These are phyloP conservation scores for Aspergillus affinis DNA, from an alignment of 495 filamentous ascomycete species.

Conservation along the genomic window DNA sequence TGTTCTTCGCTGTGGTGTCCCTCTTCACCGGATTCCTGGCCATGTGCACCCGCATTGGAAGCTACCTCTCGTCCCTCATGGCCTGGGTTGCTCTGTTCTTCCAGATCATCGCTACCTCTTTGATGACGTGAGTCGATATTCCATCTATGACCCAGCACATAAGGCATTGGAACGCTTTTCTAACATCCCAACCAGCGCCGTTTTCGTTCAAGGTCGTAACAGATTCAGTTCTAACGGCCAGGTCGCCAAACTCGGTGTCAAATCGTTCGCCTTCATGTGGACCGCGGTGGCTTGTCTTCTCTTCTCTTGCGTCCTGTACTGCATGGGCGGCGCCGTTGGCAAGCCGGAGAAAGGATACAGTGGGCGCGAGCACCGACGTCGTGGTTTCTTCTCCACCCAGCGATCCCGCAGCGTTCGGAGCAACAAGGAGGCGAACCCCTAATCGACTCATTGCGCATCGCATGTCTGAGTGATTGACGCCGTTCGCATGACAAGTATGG, in stretches of 20 bases:
- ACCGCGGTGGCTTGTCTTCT: constrained; percentile 67
- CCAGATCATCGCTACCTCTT: constrained; percentile 58
- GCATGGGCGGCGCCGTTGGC: constrained; percentile 45
- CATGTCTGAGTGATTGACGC: not conserved
- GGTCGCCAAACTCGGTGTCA: constrained; percentile 60
- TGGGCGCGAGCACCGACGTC: constrained; percentile 41
- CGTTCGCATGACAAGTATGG: not conserved
- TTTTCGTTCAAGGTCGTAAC: constrained; percentile 74
- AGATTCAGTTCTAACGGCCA: constrained; percentile 60
- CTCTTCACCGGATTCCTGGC: constrained; percentile 63
- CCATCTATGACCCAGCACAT: not conserved
- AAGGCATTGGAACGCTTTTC: not conserved
- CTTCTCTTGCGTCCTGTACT: constrained; percentile 71
- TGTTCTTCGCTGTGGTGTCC: constrained; percentile 62
- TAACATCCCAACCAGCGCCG: constrained; percentile 52
- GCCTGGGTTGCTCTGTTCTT: constrained; percentile 58
- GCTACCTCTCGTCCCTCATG: constrained; percentile 57
- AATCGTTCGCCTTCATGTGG: constrained; percentile 88
- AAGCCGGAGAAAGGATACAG: constrained; percentile 40
- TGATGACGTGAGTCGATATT: constrained; percentile 65
- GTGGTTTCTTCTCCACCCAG: constrained; percentile 43
- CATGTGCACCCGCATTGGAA: constrained; percentile 59
- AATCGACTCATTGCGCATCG: constrained; percentile 13
- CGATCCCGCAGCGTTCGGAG: constrained; percentile 36
- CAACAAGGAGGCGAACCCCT: constrained; percentile 40